Conservation (phyloP, 108 stramenopile genomes). For the Conticribra weissflogii region DNA sequence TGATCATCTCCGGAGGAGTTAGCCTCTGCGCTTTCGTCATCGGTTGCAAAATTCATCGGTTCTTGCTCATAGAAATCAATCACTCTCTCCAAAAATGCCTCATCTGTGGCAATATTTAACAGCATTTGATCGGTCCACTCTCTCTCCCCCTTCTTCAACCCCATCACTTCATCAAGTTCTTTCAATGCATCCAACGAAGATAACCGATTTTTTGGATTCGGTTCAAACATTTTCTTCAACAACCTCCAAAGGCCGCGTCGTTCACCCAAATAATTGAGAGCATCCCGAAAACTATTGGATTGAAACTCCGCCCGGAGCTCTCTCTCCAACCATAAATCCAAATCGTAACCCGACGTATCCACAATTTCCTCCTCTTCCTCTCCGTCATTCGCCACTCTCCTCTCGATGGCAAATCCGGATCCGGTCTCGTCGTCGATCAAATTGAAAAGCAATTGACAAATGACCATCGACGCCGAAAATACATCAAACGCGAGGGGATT, state of each 20-base stretch:
- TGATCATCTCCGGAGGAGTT: slow-evolving; percentile 27
- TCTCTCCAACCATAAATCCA: slow-evolving; percentile 70
- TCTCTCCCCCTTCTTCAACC: slow-evolving; percentile 14
- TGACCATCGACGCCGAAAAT: slow-evolving; percentile 64
- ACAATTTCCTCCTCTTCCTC: not conserved
- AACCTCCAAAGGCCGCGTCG: slow-evolving; percentile 77
- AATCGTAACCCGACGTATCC: slow-evolving; percentile 51
- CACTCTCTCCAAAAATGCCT: slow-evolving; percentile 60
- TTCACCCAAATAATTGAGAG: slow-evolving; percentile 63
- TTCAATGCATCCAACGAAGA: slow-evolving; percentile 51
- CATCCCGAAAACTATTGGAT: slow-evolving; percentile 60
- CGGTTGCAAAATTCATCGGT: not conserved
- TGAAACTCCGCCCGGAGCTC: slow-evolving; percentile 44
- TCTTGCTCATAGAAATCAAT: slow-evolving; percentile 49
- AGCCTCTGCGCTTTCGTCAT: not conserved
- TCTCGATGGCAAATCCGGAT: slow-evolving; percentile 38
- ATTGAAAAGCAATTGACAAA: slow-evolving; percentile 77
- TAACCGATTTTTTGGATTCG: slow-evolving; percentile 61
- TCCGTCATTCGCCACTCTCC: not conserved
- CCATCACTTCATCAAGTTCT: slow-evolving; percentile 51
- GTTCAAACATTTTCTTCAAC: slow-evolving; percentile 57
- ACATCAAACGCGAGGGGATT: slow-evolving; percentile 65
- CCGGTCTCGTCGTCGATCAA: slow-evolving; percentile 66
- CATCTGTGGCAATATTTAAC: slow-evolving; percentile 35
- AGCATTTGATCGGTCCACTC: slow-evolving; percentile 33